A percentile compares a stretch with the other conserved stretches of the same genome.
Conservation (phyloP, 2,329 filamentous ascomycete genomes). For the Xylaria sp. region DNA sequence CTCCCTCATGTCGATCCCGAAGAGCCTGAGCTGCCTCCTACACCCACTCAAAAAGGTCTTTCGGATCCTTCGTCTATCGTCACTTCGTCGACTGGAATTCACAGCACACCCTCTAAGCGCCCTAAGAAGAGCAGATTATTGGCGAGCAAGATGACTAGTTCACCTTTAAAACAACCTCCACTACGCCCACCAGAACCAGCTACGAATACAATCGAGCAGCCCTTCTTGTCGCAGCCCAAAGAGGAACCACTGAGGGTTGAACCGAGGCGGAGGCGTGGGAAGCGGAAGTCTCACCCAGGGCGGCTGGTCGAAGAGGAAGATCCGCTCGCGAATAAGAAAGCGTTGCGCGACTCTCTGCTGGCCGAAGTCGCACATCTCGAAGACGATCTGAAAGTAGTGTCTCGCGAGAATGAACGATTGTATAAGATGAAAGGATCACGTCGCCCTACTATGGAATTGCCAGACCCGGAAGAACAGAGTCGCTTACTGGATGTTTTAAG, state of each 20-base stretch:
- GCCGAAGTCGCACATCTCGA: conserved; percentile 67
- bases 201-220: conserved; percentile 20
- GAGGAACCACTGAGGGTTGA: conserved; percentile 35
- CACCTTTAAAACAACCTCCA: conserved; percentile 61
- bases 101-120: conserved; percentile 66
- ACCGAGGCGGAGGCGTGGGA: conserved; percentile 36
- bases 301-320: conserved; percentile 57
- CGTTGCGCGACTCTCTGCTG: conserved; percentile 63
- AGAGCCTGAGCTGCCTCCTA: conserved; percentile 73
- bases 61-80: conserved; percentile 63
- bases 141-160: conserved; percentile 57
- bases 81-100: conserved; percentile 68
- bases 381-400: conserved; percentile 67
- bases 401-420: conserved; percentile 68
- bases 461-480: conserved; percentile 50
- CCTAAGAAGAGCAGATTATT: conserved; percentile 57
- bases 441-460: conserved; percentile 42
- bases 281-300: conserved; percentile 50
- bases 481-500: conserved; percentile 56
- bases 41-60: conserved; percentile 60
- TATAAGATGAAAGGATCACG: conserved; percentile 55
- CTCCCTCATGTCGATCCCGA: conserved; percentile 52
- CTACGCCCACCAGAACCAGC: conserved; percentile 45
- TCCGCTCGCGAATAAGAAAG: conserved; percentile 61
- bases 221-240: neutral